phyloP scores from a whole-genome alignment of 139 green algal species.

The Eudorina sp. region DNA sequence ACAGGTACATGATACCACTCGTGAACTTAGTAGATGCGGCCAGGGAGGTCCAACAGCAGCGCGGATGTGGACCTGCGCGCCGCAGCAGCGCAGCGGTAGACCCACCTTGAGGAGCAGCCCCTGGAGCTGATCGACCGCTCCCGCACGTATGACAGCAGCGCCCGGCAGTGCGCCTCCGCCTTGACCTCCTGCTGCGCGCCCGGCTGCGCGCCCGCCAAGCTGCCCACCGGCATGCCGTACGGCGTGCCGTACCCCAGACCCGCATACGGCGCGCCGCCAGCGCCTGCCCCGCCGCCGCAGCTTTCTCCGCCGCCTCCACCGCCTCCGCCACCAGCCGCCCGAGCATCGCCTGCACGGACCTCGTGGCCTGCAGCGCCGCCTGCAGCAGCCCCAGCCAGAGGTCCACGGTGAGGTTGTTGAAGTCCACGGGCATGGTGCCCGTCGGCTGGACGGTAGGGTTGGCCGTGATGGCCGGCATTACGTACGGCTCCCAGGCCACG shows the following conservation, averaged over 20 bases:
- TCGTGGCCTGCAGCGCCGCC: conserved; percentile 53
- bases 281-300: background rate
- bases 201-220: background rate
- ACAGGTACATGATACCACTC: too few species aligned
- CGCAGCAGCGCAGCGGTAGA: background rate
- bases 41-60: too few species aligned
- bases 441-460: conserved; percentile 37
- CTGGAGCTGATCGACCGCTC: conserved; percentile 19
- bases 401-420: conserved; percentile 74
- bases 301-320: conserved; percentile 7
- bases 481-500: conserved; percentile 77
- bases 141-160: conserved; percentile 28
- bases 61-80: too few species aligned
- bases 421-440: conserved; percentile 62
- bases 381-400: conserved; percentile 84
- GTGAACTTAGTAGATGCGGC: too few species aligned
- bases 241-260: conserved; percentile 36
- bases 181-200: background rate
- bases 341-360: conserved; percentile 37
- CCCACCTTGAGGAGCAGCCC: conserved; percentile 16
- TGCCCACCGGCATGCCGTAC: conserved; percentile 32
- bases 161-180: conserved; percentile 34
- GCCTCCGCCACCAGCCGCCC: conserved; percentile 26
- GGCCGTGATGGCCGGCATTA: conserved; percentile 60
- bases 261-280: background rate